A percentile compares a stretch with the other conserved stretches of the same genome.
These are phyloP conservation scores for Cytospora piceae DNA, from an alignment of 2,329 filamentous ascomycete genomes.

Conservation along the genomic window DNA sequence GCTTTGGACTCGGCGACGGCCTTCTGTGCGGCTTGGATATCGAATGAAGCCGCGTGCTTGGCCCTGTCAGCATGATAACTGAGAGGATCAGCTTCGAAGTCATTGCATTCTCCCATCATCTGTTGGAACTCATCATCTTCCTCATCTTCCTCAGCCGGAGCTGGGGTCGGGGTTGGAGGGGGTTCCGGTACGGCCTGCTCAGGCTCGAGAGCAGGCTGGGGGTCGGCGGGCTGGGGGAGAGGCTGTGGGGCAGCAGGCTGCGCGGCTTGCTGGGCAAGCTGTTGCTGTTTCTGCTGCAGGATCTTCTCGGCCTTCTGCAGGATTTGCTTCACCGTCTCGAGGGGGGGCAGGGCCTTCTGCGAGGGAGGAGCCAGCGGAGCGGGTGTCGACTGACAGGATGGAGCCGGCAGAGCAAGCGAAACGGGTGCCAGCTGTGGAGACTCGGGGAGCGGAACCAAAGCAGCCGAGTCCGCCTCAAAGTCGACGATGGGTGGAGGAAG, in stretches of 20 bases:
- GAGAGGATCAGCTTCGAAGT: background rate
- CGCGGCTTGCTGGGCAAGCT: background rate
- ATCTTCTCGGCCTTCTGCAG: background rate
- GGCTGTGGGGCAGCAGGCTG: background rate
- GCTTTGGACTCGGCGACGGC: background rate
- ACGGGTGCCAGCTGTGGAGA: background rate
- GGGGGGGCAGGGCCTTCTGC: background rate
- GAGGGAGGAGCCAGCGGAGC: background rate
- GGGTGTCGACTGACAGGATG: background rate
- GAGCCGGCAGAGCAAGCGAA: background rate
- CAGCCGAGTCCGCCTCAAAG: background rate
- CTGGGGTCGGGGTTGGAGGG: background rate
- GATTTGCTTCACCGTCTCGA: background rate
- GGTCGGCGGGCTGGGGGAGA: too few species aligned
- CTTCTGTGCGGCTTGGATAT: background rate
- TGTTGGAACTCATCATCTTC: background rate
- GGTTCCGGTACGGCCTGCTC: background rate
- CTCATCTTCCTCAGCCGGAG: background rate
- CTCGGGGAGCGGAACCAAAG: background rate
- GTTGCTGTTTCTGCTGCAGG: background rate
- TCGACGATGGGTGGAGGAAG: background rate
- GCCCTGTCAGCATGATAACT: background rate
- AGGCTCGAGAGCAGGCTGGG: background rate
- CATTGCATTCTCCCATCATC: background rate
- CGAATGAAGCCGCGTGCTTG: background rate